A percentile compares a stretch with the other conserved stretches of the same genome.
Evolutionary conservation across 2,329 filamentous ascomycete genomes (phyloP).

Genomic region (Chalara sp.): DNA sequence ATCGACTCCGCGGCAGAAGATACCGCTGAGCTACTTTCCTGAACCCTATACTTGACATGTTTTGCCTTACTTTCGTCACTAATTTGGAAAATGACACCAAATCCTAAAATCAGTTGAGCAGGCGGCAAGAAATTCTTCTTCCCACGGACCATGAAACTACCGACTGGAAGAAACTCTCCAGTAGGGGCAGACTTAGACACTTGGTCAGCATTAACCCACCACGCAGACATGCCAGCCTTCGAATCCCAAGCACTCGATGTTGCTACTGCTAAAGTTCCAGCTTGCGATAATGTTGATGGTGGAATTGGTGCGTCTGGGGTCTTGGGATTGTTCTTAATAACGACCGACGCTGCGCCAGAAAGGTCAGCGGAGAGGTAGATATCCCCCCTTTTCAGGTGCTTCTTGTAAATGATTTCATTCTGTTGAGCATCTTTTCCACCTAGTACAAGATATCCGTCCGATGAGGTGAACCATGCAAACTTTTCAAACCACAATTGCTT

Average conservation of each 20-base stretch:
- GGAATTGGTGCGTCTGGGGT: conserved; percentile 81
- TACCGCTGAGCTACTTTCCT: conserved; percentile 24
- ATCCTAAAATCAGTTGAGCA: conserved; percentile 78
- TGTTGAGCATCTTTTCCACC: conserved; percentile 85
- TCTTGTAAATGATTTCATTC: conserved; percentile 84
- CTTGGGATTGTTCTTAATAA: conserved; percentile 81
- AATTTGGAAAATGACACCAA: conserved; percentile 81
- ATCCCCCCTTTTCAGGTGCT: conserved; percentile 81
- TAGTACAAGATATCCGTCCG: conserved; percentile 88
- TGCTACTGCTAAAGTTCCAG: conserved; percentile 76
- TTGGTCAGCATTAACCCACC: conserved; percentile 89
- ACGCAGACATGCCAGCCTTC: conserved; percentile 91
- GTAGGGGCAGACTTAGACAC: conserved; percentile 77
- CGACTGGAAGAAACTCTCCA: conserved; percentile 73
- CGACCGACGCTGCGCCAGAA: conserved; percentile 72
- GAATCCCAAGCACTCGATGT: conserved; percentile 91
- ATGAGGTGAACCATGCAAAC: conserved; percentile 91
- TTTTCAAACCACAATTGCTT: conserved; percentile 95
- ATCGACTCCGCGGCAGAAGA: not conserved
- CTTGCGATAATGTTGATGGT: conserved; percentile 84
- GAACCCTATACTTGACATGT: conserved; percentile 67
- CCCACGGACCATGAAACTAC: conserved; percentile 74
- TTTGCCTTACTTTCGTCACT: conserved; percentile 79
- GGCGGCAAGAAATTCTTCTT: conserved; percentile 90
- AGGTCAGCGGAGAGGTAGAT: conserved; percentile 89